Evolutionary conservation across 257 asterid species (phyloP), one percentile per base, ranked within the genome.

Genomic region (Rhazya stricta): DNA sequence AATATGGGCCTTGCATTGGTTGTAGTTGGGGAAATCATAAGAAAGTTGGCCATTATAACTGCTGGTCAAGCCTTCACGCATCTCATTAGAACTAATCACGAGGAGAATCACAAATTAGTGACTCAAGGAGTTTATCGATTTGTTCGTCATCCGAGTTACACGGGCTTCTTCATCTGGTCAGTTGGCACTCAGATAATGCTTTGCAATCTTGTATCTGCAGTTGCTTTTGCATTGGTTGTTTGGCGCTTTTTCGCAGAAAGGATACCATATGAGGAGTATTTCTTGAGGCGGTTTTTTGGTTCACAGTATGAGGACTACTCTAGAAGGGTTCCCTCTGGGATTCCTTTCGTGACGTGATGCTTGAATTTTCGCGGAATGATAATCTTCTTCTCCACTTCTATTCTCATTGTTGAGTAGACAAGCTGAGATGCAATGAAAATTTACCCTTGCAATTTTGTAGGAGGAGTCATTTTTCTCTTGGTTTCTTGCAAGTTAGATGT

Each of bases 31-130:
- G 99, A 94, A 87, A 46, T 83, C 39, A 88, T 94, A n/a, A 78
- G 96, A 51, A 94, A 92, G 79, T 39, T 82, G 75, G 99, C 99
- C 45, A 92, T 94, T 78, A 54, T 92, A 61, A 92, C 99, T 39
- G 97, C 97, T 21, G 97, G 99, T 29, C 86, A 82, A 69, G 86
- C 97, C 71, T 92, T 94, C 83, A 90, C 92, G 76, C 98, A 91
- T 83, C 89, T 91, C 45, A 91, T 94, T 41, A 91, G 81, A 87
- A 73, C 79, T 75, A 54, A 77, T 69, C 97, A 80, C 9, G 92
- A 90, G 73, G 96, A 94, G 46, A 81, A 83, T 78, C 99, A 92
- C 76, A 79, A 70, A 23, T 81, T 94, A 89, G 84, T 94, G n/a
- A 94, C 90, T 4, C 82, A 85, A 63, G 97, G 99, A 67, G 72